Base-by-base conservation (phyloP, 2,329 filamentous ascomycete species). In the Orbilia quercus region DNA sequence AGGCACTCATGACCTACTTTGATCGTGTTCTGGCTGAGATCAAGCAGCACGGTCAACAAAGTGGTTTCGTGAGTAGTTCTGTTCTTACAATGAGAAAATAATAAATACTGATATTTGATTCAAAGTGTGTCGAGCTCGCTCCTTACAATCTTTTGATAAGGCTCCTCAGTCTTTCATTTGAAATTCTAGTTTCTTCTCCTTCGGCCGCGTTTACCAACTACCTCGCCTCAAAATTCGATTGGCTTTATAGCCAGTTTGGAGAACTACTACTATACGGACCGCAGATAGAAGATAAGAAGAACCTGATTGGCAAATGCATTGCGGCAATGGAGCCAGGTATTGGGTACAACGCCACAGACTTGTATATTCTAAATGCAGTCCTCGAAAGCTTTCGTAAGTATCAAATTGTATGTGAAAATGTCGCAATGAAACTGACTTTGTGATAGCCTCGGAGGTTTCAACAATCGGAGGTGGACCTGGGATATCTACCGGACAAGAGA, bases 281-380 rank as follows among this genome's bases (percentile, higher is more conserved):
- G 9, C 69, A 73, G 18, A 66, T 62, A 16, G 28, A 65, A 16
- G 69, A 73, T 5, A 73, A 73, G 48, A 73, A 73, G 42, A 44
- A 73, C 2, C 16, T 73, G 11, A 64, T 66, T 12, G 55, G 42
- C n/a, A 65, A 73, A 45, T 66, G 69, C 44, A 55, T 73, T 1
- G 44, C 50, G 4, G 60, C 48, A 12, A 60, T 65, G 18, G 69
- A 73, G 20, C 31, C 60, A 22, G 60, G 60, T 5, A 31, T 48
- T 9, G 34, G 40, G 6, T 73, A 73, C 28, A 65, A 73, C 34
- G 69, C 69, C 14, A 73, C 59, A 7, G 62, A 73, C 18, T 31
- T 73, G 20, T 73, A 73, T 57, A 73, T 73, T n/a, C 51, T 73
- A 1, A 73, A 66, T 25, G 69, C 69, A 1, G 69, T 73, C 9